Percentiles rank a stretch among this genome's conserved stretches.
Evolutionary conservation across 2,329 filamentous ascomycete genomes (phyloP).

Genomic region (Plectosphaerella sp.): DNA sequence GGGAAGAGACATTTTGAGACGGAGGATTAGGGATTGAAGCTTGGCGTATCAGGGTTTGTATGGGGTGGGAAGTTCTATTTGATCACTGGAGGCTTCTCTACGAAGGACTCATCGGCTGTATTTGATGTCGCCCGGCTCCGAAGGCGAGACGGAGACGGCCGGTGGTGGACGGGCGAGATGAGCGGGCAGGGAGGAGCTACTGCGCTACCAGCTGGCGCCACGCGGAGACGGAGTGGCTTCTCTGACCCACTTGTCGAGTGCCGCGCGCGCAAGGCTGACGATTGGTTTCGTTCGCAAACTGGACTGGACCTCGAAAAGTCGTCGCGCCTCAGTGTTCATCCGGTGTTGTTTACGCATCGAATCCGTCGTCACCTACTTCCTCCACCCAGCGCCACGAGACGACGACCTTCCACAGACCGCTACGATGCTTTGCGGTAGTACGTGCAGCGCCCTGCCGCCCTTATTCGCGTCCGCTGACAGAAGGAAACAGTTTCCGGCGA

Average conservation of each 20-base stretch:
- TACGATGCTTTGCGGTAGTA: conserved; percentile 29
- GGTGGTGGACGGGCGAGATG: conserved; percentile 2
- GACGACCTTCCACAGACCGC: neutral
- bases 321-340: conserved; percentile 1
- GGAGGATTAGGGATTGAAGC: too few relatives aligned
- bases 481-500: conserved; percentile 80
- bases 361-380: neutral
- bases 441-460: conserved; percentile 14
- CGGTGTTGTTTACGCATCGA: too few relatives aligned
- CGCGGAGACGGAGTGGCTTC: neutral
- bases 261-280: conserved; percentile 10
- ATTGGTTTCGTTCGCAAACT: conserved; percentile 1
- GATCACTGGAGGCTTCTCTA: neutral
- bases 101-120: neutral
- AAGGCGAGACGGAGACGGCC: neutral
- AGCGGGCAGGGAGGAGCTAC: conserved; percentile 3
- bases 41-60: too few relatives aligned
- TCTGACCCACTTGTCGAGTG: neutral
- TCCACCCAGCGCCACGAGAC: neutral
- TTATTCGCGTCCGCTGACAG: conserved; percentile 9
- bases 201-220: conserved; percentile 6
- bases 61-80: neutral
- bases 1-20: neutral
- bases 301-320: conserved; percentile 2
- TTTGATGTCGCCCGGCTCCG: neutral